These are phyloP conservation scores for Wickerhamomyces bisporus DNA, from an alignment of 805 yeast genomes.

Conservation along the genomic window DNA sequence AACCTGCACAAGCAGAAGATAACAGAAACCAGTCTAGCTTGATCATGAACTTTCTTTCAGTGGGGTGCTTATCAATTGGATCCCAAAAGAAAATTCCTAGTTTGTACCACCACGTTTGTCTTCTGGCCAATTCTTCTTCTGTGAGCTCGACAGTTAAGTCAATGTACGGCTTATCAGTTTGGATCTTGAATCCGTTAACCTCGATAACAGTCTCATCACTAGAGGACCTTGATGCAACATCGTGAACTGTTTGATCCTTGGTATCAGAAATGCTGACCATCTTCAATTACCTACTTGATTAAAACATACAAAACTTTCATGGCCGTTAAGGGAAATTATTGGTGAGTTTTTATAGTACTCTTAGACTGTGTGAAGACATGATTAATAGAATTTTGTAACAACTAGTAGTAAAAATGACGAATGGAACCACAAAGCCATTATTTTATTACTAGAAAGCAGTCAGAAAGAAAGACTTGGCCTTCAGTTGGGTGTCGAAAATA, in stretches of 20 bases:
- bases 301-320: no score
- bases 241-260: not conserved
- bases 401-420: not conserved
- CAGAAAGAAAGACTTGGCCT: not conserved
- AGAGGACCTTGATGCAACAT: constrained; percentile 1
- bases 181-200: constrained; percentile 7
- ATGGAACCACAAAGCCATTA: no score
- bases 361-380: no score
- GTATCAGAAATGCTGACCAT: not conserved
- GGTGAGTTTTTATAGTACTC: no score
- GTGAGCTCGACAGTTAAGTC: constrained; percentile 4
- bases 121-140: constrained; percentile 4
- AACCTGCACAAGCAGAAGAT: constrained; percentile 38
- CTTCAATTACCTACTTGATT: no score
- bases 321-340: no score
- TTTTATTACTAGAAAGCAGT: no score
- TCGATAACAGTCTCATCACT: constrained; percentile 2
- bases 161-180: constrained; percentile 8
- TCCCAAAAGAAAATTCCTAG: constrained; percentile 20
- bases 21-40: constrained; percentile 35
- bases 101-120: constrained; percentile 5
- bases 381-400: no score
- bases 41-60: constrained; percentile 28
- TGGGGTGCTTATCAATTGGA: constrained; percentile 28
- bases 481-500: no score